These are phyloP conservation scores for Venturia nashicola DNA, from an alignment of 2,329 filamentous ascomycete species.

Conservation along the genomic window DNA sequence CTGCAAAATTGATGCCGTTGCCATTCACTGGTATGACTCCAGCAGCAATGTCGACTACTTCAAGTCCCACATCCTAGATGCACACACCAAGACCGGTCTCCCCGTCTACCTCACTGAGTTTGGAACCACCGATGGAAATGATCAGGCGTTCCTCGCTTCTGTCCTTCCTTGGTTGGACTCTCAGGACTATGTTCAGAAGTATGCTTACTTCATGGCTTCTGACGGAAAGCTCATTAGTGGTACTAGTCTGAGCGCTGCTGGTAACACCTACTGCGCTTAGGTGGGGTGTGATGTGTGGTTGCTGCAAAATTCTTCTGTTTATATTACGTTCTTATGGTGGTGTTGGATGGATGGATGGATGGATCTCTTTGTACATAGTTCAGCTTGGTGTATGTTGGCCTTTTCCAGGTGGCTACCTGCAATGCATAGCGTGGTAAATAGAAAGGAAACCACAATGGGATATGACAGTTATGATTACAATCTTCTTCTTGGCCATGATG, in stretches of 20 bases:
- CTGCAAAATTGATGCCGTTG: conserved; percentile 17
- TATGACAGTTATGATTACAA: not conserved
- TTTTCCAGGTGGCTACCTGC: not conserved
- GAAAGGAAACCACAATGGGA: not conserved
- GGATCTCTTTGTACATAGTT: not conserved
- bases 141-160: conserved; percentile 16
- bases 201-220: conserved; percentile 19
- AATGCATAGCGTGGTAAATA: not conserved
- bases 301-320: not conserved
- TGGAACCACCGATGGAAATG: conserved; percentile 14
- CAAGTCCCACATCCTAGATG: conserved; percentile 10
- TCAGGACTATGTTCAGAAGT: conserved; percentile 19
- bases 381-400: not conserved
- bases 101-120: conserved; percentile 26
- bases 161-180: conserved; percentile 22
- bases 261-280: conserved; percentile 6
- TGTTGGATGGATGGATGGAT: not conserved
- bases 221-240: conserved; percentile 7
- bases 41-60: conserved; percentile 9
- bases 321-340: not conserved
- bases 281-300: not conserved
- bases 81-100: conserved; percentile 7
- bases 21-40: conserved; percentile 19
- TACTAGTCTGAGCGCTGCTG: conserved; percentile 1
- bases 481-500: not conserved